Percentiles rank a stretch among this genome's conserved stretches.
Evolutionary conservation across 1,284 basidiomycete genomes (phyloP).

Genomic region (Cerrena zonata): DNA sequence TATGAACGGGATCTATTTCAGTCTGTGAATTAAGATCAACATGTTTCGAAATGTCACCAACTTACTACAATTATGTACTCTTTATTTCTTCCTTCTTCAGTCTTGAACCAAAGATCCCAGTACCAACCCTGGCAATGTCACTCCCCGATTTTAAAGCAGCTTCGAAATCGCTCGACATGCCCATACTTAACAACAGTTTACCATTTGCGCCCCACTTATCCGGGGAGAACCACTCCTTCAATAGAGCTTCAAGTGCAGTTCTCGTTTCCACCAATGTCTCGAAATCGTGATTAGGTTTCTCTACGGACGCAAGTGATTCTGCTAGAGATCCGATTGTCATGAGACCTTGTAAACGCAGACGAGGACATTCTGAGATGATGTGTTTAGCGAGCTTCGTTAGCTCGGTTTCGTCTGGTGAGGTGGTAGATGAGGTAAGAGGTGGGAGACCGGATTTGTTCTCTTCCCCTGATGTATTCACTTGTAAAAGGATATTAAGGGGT

Average conservation of each 20-base stretch:
- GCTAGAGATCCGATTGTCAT: constrained; percentile 94
- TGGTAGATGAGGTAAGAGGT: constrained; percentile 38
- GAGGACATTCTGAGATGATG: constrained; percentile 70
- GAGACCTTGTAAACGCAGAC: constrained; percentile 73
- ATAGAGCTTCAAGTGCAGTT: constrained; percentile 44
- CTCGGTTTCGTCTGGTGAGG: constrained; percentile 36
- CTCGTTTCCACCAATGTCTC: constrained; percentile 62
- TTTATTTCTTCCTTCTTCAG: constrained; percentile 39
- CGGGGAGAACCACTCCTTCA: constrained; percentile 32
- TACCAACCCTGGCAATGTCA: constrained; percentile 87
- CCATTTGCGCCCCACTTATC: constrained; percentile 50
- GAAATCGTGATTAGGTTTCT: constrained; percentile 81
- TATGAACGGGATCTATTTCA: not conserved
- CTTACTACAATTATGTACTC: not conserved
- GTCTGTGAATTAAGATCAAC: not conserved
- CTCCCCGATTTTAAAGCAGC: constrained; percentile 81
- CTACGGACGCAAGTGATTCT: constrained; percentile 52
- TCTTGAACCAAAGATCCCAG: constrained; percentile 81
- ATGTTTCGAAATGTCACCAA: not conserved
- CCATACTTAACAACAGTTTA: constrained; percentile 84
- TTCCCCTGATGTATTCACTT: constrained; percentile 94
- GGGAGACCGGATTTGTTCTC: constrained; percentile 82
- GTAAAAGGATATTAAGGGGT: constrained; percentile 75
- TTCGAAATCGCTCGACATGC: constrained; percentile 95
- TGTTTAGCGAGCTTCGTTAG: constrained; percentile 67